Evolutionary conservation across 2,329 filamentous ascomycete genomes (phyloP).

Genomic region (Fusarium marasasianum): DNA sequence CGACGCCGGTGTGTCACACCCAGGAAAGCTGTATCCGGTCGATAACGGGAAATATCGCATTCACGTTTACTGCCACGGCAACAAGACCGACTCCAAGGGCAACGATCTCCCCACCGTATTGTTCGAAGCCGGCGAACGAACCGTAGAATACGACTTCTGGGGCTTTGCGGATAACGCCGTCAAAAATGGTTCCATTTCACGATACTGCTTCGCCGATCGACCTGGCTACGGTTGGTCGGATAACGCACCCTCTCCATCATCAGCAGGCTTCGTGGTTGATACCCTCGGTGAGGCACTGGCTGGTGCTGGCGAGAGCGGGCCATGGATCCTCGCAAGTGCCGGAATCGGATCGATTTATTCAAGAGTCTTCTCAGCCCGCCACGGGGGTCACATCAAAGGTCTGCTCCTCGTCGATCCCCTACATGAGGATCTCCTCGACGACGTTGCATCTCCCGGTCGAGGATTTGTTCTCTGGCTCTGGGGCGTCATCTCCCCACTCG

Average conservation of each 20-base stretch:
- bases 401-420: constrained; percentile 87
- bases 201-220: constrained; percentile 96
- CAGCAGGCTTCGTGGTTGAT: constrained; percentile 91
- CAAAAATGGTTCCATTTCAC: constrained; percentile 80
- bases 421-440: constrained; percentile 84
- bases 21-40: constrained; percentile 81
- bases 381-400: constrained; percentile 77
- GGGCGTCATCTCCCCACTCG: constrained; percentile 86
- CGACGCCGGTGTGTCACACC: constrained; percentile 77
- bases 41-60: constrained; percentile 87
- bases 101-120: constrained; percentile 78
- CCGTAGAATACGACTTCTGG: constrained; percentile 82
- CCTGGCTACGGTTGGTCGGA: constrained; percentile 90
- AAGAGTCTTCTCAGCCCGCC: constrained; percentile 88
- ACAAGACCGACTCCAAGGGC: constrained; percentile 65
- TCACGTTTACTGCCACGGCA: constrained; percentile 85
- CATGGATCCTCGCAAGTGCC: constrained; percentile 88
- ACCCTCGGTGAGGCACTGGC: constrained; percentile 87
- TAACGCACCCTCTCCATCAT: constrained; percentile 92
- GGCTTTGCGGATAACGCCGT: constrained; percentile 80
- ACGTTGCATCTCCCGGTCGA: constrained; percentile 71
- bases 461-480: constrained; percentile 89
- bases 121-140: constrained; percentile 82
- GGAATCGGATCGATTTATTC: constrained; percentile 90
- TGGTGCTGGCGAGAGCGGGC: constrained; percentile 81